Percentiles rank a stretch among this genome's conserved stretches.
phyloP scores from a whole-genome alignment of 192 early-diverging fungal genomes.

The Gonapodya sp. region DNA sequence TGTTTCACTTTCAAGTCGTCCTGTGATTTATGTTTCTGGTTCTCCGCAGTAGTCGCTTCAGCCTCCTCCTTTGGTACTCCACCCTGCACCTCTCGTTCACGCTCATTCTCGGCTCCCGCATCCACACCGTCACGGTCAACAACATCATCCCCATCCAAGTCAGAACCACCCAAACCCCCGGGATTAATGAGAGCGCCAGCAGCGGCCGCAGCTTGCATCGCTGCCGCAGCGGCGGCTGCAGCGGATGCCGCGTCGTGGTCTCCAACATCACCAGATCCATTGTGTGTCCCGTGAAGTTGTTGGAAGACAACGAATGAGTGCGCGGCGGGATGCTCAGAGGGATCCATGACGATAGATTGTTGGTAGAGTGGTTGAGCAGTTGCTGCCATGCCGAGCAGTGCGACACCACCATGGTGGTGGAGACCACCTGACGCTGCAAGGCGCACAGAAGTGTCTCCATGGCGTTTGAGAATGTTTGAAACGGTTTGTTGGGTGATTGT shows the following conservation, averaged over 20 bases:
- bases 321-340: neutral
- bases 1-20: too few relatives aligned
- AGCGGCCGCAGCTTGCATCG: neutral
- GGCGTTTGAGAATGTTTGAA: neutral
- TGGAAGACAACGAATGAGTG: neutral
- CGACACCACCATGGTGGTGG: neutral
- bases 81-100: too few relatives aligned
- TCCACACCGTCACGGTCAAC: neutral
- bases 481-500: neutral
- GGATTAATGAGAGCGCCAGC: neutral
- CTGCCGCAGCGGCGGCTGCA: neutral
- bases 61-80: neutral
- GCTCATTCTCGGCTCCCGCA: neutral
- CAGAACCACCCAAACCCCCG: neutral
- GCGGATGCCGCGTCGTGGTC: neutral
- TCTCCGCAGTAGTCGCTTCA: too few relatives aligned
- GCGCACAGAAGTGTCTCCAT: neutral
- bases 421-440: neutral
- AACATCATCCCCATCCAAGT: neutral
- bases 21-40: too few relatives aligned
- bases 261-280: neutral
- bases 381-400: neutral
- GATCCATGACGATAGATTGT: neutral
- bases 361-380: neutral
- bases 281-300: neutral